These are phyloP conservation scores for Caryocar brasiliense DNA, from an alignment of 441 rosid genomes.

Conservation along the genomic window DNA sequence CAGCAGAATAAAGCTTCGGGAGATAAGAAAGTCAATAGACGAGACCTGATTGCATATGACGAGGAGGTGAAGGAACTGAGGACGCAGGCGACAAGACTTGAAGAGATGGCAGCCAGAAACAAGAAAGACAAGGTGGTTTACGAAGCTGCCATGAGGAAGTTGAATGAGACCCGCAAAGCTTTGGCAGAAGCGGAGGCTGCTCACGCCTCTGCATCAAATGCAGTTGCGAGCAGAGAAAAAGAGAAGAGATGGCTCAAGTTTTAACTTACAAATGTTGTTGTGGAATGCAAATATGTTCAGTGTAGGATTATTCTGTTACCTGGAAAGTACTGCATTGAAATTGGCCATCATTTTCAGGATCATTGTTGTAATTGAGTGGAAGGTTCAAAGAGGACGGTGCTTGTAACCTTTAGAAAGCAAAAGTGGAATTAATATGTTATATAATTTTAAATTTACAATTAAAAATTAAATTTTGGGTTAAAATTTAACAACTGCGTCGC, in stretches of 20 bases:
- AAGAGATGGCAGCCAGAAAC: slow-evolving; percentile 75
- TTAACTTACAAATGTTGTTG: slow-evolving; percentile 15
- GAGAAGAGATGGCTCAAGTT: slow-evolving; percentile 94
- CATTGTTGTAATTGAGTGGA: too few relatives aligned
- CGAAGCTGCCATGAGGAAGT: slow-evolving; percentile 69
- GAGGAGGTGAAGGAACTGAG: slow-evolving; percentile 67
- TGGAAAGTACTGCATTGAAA: too few relatives aligned
- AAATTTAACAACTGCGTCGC: too few relatives aligned
- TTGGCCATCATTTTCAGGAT: too few relatives aligned
- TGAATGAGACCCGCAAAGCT: slow-evolving; percentile 53
- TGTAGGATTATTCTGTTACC: too few relatives aligned
- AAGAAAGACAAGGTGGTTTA: slow-evolving; percentile 58
- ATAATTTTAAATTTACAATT: too few relatives aligned
- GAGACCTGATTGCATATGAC: slow-evolving; percentile 56
- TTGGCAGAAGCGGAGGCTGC: slow-evolving; percentile 65
- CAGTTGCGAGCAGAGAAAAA: slow-evolving; percentile 60
- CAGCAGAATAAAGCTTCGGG: slow-evolving; percentile 34
- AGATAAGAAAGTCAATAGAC: slow-evolving; percentile 57
- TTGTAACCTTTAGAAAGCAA: too few relatives aligned
- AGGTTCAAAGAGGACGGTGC: too few relatives aligned
- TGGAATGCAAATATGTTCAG: background rate
- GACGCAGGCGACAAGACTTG: slow-evolving; percentile 46
- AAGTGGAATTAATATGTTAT: too few relatives aligned
- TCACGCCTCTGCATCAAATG: slow-evolving; percentile 62
- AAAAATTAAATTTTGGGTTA: too few relatives aligned